Evolutionary conservation across 2,329 filamentous ascomycete species (phyloP).

Genomic region (Cordyceps tenuipes): DNA sequence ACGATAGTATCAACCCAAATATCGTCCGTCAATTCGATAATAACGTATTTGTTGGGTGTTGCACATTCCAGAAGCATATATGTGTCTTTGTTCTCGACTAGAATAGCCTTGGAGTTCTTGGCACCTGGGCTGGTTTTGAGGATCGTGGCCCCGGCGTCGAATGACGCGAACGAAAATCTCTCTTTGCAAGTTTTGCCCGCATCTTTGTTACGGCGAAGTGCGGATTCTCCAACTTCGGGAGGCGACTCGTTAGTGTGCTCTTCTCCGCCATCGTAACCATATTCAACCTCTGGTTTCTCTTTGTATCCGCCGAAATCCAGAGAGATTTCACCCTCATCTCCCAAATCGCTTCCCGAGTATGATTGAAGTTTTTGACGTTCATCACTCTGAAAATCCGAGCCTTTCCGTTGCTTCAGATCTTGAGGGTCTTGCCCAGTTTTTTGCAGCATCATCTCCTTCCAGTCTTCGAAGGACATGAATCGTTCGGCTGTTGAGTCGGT

Average conservation of each 20-base stretch:
- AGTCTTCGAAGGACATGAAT: slow-evolving; percentile 96
- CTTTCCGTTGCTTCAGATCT: slow-evolving; percentile 56
- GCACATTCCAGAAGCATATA: slow-evolving; percentile 96
- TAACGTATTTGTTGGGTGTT: slow-evolving; percentile 81
- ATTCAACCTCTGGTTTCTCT: slow-evolving; percentile 14
- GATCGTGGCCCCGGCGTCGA: slow-evolving; percentile 90
- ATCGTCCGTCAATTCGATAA: slow-evolving; percentile 85
- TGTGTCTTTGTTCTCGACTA: slow-evolving; percentile 96
- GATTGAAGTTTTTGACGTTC: slow-evolving; percentile 44
- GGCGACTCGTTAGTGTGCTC: slow-evolving; percentile 27
- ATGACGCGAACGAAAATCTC: slow-evolving; percentile 93
- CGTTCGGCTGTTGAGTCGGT: slow-evolving; percentile 29
- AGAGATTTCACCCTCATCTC: slow-evolving; percentile 79
- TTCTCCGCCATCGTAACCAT: slow-evolving; percentile 14
- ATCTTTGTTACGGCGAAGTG: slow-evolving; percentile 69
- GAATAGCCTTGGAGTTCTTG: slow-evolving; percentile 78
- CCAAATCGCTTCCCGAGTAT: slow-evolving; percentile 63
- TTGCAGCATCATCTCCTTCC: slow-evolving; percentile 89
- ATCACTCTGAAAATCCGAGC: slow-evolving; percentile 37
- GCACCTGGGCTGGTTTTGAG: slow-evolving; percentile 81
- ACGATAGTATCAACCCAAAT: slow-evolving; percentile 88
- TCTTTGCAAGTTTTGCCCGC: slow-evolving; percentile 97
- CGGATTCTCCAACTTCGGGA: slow-evolving; percentile 39
- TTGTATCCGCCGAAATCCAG: slow-evolving; percentile 37
- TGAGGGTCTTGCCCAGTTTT: slow-evolving; percentile 68